Percentiles rank a stretch among this genome's conserved stretches.
These are phyloP conservation scores for Pascua guehoae DNA, from an alignment of 1,284 basidiomycete species.

Conservation along the genomic window DNA sequence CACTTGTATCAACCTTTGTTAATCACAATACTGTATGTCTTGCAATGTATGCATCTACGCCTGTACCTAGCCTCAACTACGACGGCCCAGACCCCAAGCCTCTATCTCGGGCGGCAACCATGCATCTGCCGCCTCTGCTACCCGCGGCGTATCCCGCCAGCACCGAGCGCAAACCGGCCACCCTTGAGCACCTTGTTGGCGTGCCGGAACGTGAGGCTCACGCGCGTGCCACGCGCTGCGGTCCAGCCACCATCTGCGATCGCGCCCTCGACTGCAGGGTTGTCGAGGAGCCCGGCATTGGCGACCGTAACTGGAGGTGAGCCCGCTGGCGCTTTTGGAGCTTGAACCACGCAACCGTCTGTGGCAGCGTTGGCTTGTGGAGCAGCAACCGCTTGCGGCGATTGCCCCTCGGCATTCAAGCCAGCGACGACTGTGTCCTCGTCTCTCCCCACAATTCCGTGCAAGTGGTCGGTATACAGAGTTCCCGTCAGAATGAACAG, in stretches of 20 bases:
- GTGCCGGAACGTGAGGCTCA: conserved; percentile 84
- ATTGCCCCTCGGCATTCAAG: no score
- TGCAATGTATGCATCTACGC: no score
- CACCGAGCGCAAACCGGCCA: conserved; percentile 23
- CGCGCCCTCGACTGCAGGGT: conserved; percentile 50
- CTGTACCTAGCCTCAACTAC: no score
- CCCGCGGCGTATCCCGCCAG: conserved; percentile 6
- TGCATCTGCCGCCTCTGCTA: conserved; percentile 1
- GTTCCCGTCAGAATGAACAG: conserved; percentile 68
- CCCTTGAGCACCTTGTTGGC: conserved; percentile 61
- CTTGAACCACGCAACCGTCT: conserved; percentile 16
- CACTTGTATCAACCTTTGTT: no score
- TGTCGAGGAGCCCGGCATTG: conserved; percentile 57
- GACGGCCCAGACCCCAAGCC: no score
- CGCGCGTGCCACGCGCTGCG: conserved; percentile 57
- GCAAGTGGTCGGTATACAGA: conserved; percentile 68
- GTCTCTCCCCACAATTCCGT: conserved; percentile 63
- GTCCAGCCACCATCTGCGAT: conserved; percentile 55
- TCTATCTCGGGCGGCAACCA: no score
- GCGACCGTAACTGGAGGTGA: conserved; percentile 51
- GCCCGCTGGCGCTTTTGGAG: conserved; percentile 6
- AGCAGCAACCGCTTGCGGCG: not conserved
- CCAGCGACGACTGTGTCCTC: conserved; percentile 50
- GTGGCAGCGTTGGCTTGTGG: not conserved
- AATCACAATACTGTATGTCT: no score